These are phyloP conservation scores for Blastobotrys terrestris DNA, from an alignment of 805 yeast genomes.

Conservation along the genomic window DNA sequence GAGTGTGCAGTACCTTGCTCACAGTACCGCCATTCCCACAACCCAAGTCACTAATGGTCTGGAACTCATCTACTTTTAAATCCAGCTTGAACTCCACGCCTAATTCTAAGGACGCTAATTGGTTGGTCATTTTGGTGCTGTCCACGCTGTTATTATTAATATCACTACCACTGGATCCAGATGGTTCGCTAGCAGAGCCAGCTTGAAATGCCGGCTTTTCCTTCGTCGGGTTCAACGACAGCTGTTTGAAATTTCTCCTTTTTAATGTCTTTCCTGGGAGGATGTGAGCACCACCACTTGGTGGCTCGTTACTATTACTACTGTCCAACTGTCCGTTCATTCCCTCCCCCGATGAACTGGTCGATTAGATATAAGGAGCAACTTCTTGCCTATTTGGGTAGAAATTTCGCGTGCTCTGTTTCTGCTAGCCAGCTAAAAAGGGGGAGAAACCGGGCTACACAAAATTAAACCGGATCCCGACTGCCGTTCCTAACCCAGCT, in stretches of 20 bases:
- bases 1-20: slow-evolving; percentile 78
- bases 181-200: not conserved
- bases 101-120: slow-evolving; percentile 43
- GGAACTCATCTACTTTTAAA: slow-evolving; percentile 59
- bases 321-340: not conserved
- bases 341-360: too few relatives aligned
- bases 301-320: not conserved
- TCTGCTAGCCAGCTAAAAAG: not conserved
- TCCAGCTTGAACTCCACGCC: slow-evolving; percentile 50
- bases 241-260: slow-evolving; percentile 53
- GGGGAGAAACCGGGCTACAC: slow-evolving; percentile 55
- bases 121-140: slow-evolving; percentile 28
- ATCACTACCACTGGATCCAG: not conserved
- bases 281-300: not conserved
- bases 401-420: not conserved
- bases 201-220: not conserved
- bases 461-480: slow-evolving; percentile 98
- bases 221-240: slow-evolving; percentile 33
- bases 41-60: slow-evolving; percentile 73
- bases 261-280: slow-evolving; percentile 40
- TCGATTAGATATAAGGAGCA: not conserved
- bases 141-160: slow-evolving; percentile 24
- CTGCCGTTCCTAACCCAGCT: not conserved
- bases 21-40: slow-evolving; percentile 95
- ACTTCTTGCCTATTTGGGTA: not conserved